Base-by-base conservation (phyloP, 2,329 filamentous ascomycete genomes). In the Cryphonectria radicalis region DNA sequence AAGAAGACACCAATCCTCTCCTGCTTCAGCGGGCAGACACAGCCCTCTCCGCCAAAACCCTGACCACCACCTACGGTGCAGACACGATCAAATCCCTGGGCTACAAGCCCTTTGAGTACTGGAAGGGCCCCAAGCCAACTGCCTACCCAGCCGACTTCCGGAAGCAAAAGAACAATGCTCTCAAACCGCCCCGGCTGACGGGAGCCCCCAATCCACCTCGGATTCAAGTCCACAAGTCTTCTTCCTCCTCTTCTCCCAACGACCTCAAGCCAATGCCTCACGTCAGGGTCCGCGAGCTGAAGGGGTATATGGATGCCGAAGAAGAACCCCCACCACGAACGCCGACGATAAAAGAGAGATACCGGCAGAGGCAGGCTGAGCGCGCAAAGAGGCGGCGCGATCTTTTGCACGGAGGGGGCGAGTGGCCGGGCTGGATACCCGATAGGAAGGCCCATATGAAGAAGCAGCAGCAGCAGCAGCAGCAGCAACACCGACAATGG, bases 31-130 rank as follows among this genome's bases (percentile, higher is more conserved):
- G 66, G 37, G 22, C 60, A 8, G 66, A 68, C 28, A 50, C 66
- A 14, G 55, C 42, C 5, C 40, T 10, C 42, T 50, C 53, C 5
- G 22, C 65, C 59, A 67, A 57, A 25, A 46, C 57, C 37, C 50
- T 25, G 37, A 10, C 10, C 37, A 68, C 71, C 22, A 42, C 63
- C 68, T 70, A 72, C 68, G 68, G 50, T 28, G 53, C 70, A 62
- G 71, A 66, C 67, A 66, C 25, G 11, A 55, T 46, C 57, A 67
- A 71, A 53, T 63, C 55, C 11, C 73, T 76, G 46, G 76, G 76
- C 35, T 77, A 77, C 63, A 74, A 69, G 28, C 76, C 76, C 14
- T 76, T 77, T 37, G 76, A 77, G 66, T 77, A 77, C 70, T 77
- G 75, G 75, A 74, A 76, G 66, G 75, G 74, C 11, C 76, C 76